A percentile compares a stretch with the other conserved stretches of the same genome.
These are phyloP conservation scores for Quercus cerris DNA, from an alignment of 306 rosid species.

Conservation along the genomic window DNA sequence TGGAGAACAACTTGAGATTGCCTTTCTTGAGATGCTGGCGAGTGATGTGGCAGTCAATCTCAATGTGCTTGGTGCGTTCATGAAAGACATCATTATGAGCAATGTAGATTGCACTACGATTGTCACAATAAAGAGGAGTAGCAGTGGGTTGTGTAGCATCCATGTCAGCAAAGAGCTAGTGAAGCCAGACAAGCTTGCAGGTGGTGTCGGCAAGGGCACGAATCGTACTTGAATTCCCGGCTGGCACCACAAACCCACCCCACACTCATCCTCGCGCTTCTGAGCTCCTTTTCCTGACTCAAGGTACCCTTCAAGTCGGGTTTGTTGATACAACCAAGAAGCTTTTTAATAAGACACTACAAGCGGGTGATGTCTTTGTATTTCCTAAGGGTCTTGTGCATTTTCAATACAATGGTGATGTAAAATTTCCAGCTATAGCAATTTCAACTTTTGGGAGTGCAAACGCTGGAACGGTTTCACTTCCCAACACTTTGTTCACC, in stretches of 20 bases:
- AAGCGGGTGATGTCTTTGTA: slow-evolving; percentile 34
- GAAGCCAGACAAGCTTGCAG: no score
- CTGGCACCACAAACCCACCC: slow-evolving; percentile 36
- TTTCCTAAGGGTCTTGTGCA: slow-evolving; percentile 61
- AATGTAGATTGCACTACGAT: no score
- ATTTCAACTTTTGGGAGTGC: slow-evolving; percentile 50
- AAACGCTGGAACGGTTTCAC: slow-evolving; percentile 30
- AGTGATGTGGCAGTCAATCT: no score
- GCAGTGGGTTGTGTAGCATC: no score
- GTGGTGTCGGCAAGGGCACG: no score
- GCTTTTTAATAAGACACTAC: slow-evolving; percentile 43
- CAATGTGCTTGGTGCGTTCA: no score
- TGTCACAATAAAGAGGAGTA: no score
- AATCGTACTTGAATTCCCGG: slow-evolving; percentile 42
- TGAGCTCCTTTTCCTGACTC: slow-evolving; percentile 36
- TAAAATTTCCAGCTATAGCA: slow-evolving; percentile 3
- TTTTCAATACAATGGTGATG: slow-evolving; percentile 41
- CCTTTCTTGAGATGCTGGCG: no score
- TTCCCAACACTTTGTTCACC: slow-evolving; percentile 36
- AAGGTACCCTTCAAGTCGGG: slow-evolving; percentile 46
- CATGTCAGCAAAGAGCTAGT: no score
- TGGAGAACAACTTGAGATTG: no score
- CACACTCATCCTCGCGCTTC: slow-evolving; percentile 55
- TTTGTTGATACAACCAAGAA: slow-evolving; percentile 50
- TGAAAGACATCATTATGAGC: no score